Base-by-base conservation (phyloP, 169 alveolate genomes). In the Plasmodium ovale region DNA sequence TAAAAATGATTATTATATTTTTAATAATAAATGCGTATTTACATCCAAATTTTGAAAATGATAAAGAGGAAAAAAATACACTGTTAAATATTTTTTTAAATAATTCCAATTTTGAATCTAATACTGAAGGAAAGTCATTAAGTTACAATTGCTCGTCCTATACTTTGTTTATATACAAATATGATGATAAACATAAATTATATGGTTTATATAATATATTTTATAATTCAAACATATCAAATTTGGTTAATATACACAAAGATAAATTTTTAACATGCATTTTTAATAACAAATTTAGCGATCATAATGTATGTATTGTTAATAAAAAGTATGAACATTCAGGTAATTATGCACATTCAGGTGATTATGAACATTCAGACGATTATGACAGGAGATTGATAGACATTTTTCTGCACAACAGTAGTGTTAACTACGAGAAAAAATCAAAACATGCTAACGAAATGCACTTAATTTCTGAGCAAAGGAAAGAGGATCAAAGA, bases 1-100 rank as follows among this genome's bases (percentile, higher is more conserved):
- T 79, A 2, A 79, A 79, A 29, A 79, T 79, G 47, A 79, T 79
- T 2, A 27, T 79, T 37, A 16, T 79, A 29, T 79, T 79, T 79
- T 65, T 65, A 25, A 79, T 79, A 79, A 79, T 79, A 64, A 79
- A 79, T 79, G 79, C 70, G 0, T 79, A 79, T 42, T 79, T 79
- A 67, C 89, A 79, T 44, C 89, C 89, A 1, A 79, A 79, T 42
- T 79, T 79, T 64, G 89, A 79, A 51, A 64, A 29, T 35, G 89
- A 64, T 10, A 23, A 64, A 49, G 16, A 5, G 27, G 49, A 79
- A 12, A 47, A 64, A 58, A 68, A 31, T 27, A 44, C 7, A 4
- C 51, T 79, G n/a, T 49, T 71, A 33, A 33, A 65, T 33, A 65
- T 47, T 6, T 79, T 65, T 49, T 35, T 79, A 2, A 65, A 29